Evolutionary conservation across 1,139 yeast genomes (phyloP), one percentile per base, ranked within the genome.

Genomic region (Candida sojae): DNA sequence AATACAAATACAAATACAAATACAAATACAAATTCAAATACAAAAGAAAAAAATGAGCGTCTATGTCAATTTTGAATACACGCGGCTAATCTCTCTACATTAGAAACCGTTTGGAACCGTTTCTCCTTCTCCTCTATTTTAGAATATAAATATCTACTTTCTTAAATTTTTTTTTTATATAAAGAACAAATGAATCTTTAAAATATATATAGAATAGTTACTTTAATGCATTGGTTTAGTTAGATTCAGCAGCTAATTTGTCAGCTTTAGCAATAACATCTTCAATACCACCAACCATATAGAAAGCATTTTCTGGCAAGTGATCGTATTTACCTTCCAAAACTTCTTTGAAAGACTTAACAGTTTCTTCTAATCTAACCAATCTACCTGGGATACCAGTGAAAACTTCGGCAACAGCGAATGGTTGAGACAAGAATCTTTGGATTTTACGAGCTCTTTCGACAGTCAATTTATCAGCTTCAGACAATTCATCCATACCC

Each of bases 401-500:
- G 92, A 93, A 93, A 71, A 93, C 98, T 82, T 93, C 97, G 65
- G 99, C 99, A 65, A 93, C 99, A 57, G 98, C 95, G 79, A 93
- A 93, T 67, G 99, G 99, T 83, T 93, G 99, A 68, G 99, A 93
- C 77, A 93, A 86, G 96, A 93, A 93, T 84, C 98, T 90, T 83
- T 93, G 98, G 70, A 93, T 90, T 88, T 93, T 93, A 86, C 99
- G 92, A 66, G 99, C 99, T 85, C 99, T 93, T 84, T 93, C 99
- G 77, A 93, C 99, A 60, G 98, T 93, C 74, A 93, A 87, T 83
- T 93, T 93, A 80, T 93, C 99, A 66, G 86, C 80, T 83, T 93
- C 99, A 61, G 98, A 91, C 81, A 93, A 86, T 84, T 93, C 99
- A 80, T 93, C 99, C 99, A 93, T 93, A 92, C 99, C 99, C 78